Evolutionary conservation across 148 eudicot genomes (phyloP), one percentile per base, ranked within the genome.

Genomic region (Rhododendron vialii): DNA sequence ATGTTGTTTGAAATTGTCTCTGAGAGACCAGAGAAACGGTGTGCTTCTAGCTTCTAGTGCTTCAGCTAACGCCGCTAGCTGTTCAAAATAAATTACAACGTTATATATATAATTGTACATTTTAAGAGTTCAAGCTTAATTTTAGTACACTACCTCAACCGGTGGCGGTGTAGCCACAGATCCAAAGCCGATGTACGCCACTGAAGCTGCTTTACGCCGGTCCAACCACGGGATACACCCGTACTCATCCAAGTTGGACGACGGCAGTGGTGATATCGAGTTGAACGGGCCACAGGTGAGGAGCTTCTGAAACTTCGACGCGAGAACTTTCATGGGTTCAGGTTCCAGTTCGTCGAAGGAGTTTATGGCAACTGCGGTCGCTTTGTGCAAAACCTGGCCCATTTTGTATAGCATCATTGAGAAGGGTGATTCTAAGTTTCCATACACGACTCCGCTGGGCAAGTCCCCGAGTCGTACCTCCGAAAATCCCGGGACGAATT

Each of bases 11-110:
- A 38, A 28, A 35, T 89, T 78, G 28, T 91, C 91, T 0, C 48
- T 90, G 28, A 96, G 36, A 0, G 98, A 93, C 96, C 96, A 94
- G n/a, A 94, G 85, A 83, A 94, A 96, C 14, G 96, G 92, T 35
- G 90, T 85, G 1, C 47, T 41, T 4, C 63, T 85, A 13, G 84
- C 83, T 83, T 91, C 94, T 0, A 96, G 83, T 50, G 93, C 95
- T 81, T 88, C 92, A 1, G 98, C 93, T 20, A 94, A 20, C 28
- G 91, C 94, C 8, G 47, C 79, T 75, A 75, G 38, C 79, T 75
- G 79, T 18, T 38, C 47, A 20, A 38, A 38, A 71, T 1, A 22
- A 59, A 59, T 26, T 67, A 67, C 3, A 10, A 9, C 15, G 13
- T 67, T 0, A 67, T 41, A 3, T 63, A 20, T 7, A 61, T 63